Evolutionary conservation across 2,329 filamentous ascomycete species (phyloP).

Genomic region (Leptographium flavum): DNA sequence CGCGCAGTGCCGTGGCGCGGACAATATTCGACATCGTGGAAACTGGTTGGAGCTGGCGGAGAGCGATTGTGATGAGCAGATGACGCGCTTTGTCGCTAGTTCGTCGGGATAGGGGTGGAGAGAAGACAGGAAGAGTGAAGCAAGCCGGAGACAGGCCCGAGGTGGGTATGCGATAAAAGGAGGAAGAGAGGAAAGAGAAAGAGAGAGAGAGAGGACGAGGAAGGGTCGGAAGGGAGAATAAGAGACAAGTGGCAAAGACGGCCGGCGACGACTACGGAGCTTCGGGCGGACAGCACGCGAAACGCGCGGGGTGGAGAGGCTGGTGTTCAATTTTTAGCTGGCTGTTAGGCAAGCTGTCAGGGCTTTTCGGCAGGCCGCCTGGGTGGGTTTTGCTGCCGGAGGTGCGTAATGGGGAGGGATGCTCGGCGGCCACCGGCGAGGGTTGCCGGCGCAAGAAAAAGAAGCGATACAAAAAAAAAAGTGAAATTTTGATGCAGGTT

Average conservation of each 20-base stretch:
- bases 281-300: constrained; percentile 4
- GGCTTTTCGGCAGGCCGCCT: background rate
- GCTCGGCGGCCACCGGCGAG: background rate
- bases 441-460: background rate
- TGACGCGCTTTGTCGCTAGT: background rate
- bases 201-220: background rate
- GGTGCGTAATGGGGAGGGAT: background rate
- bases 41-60: too few relatives aligned
- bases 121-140: background rate
- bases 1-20: constrained; percentile 44
- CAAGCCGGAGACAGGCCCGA: background rate
- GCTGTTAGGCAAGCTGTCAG: background rate
- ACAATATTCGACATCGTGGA: constrained; percentile 30
- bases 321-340: background rate
- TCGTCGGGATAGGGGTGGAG: background rate
- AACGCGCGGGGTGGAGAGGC: constrained; percentile 4
- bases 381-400: background rate
- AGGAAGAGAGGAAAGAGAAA: background rate
- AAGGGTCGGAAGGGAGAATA: background rate
- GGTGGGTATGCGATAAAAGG: background rate
- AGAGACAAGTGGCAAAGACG: constrained; percentile 3
- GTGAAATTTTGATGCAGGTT: background rate
- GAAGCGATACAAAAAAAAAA: too few relatives aligned
- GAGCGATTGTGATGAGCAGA: background rate
- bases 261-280: constrained; percentile 4